Evolutionary conservation across 2,329 filamentous ascomycete genomes (phyloP).

Genomic region (Trichocomaceae sp.): DNA sequence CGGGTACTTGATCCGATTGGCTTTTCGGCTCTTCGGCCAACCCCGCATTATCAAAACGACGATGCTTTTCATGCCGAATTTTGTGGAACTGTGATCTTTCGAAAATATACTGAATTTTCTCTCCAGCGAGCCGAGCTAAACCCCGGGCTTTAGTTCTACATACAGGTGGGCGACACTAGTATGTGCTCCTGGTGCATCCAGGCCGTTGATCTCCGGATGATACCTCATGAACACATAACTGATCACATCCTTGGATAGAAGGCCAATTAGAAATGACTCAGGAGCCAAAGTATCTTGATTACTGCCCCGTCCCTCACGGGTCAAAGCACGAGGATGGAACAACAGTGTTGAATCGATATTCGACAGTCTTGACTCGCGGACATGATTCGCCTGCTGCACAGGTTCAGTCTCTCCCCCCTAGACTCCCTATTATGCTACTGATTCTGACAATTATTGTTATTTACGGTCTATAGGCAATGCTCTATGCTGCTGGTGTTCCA

Average conservation of each 20-base stretch:
- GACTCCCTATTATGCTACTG: neutral
- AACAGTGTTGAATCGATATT: slow-evolving; percentile 76
- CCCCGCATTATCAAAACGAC: slow-evolving; percentile 5
- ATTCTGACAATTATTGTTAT: neutral
- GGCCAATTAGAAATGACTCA: slow-evolving; percentile 25
- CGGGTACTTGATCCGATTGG: neutral
- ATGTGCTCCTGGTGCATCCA: neutral
- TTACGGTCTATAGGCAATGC: slow-evolving; percentile 65
- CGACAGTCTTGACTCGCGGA: slow-evolving; percentile 68
- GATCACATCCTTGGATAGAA: neutral
- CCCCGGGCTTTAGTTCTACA: neutral
- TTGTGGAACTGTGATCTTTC: neutral
- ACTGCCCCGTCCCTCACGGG: slow-evolving; percentile 49
- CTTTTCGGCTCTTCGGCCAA: neutral
- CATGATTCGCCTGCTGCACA: slow-evolving; percentile 92
- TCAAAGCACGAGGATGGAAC: slow-evolving; percentile 50
- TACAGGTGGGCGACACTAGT: neutral
- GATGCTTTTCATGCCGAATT: neutral
- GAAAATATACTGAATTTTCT: neutral
- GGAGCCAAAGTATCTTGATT: slow-evolving; percentile 51
- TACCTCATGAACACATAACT: neutral
- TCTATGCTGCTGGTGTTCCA: slow-evolving; percentile 86
- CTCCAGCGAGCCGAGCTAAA: neutral
- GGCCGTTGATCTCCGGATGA: no score
- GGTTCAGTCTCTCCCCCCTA: slow-evolving; percentile 32